Evolutionary conservation across 257 asterid species (phyloP).

Genomic region (Nicotiana noctiflora): DNA sequence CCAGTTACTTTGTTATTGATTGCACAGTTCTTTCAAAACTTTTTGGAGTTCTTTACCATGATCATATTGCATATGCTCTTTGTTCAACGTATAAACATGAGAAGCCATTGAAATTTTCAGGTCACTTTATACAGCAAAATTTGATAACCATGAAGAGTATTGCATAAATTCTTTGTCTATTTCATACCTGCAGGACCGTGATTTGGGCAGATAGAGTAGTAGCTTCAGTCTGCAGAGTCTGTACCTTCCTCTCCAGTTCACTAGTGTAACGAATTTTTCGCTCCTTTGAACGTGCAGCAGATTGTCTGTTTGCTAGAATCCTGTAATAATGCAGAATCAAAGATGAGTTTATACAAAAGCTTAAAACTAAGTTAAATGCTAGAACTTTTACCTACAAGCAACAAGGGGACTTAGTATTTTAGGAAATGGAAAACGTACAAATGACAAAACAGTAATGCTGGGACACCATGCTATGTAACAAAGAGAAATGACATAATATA

Average conservation of each 20-base stretch:
- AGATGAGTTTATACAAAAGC: neutral
- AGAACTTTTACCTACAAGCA: neutral
- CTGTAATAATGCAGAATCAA: slow-evolving; percentile 29
- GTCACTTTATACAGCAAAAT: neutral
- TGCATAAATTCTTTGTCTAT: neutral
- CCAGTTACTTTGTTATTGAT: neutral
- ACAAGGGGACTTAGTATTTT: neutral
- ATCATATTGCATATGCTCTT: neutral
- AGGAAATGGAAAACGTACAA: neutral
- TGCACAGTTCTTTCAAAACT: neutral
- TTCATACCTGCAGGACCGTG: slow-evolving; percentile 66
- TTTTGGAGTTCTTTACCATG: neutral
- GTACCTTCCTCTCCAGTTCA: slow-evolving; percentile 93
- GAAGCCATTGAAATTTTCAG: neutral
- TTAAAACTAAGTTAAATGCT: neutral
- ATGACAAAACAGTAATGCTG: neutral
- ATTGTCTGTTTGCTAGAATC: slow-evolving; percentile 92
- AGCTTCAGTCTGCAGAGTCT: slow-evolving; percentile 85
- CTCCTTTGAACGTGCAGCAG: slow-evolving; percentile 96
- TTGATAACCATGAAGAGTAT: neutral
- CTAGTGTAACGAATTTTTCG: slow-evolving; percentile 69
- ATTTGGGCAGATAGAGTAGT: slow-evolving; percentile 87
- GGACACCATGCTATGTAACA: neutral
- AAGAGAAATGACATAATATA: neutral
- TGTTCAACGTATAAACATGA: neutral